A percentile compares a stretch with the other conserved stretches of the same genome.
Evolutionary conservation across 495 filamentous ascomycete genomes (phyloP).

Genomic region (Echria macrotheca): DNA sequence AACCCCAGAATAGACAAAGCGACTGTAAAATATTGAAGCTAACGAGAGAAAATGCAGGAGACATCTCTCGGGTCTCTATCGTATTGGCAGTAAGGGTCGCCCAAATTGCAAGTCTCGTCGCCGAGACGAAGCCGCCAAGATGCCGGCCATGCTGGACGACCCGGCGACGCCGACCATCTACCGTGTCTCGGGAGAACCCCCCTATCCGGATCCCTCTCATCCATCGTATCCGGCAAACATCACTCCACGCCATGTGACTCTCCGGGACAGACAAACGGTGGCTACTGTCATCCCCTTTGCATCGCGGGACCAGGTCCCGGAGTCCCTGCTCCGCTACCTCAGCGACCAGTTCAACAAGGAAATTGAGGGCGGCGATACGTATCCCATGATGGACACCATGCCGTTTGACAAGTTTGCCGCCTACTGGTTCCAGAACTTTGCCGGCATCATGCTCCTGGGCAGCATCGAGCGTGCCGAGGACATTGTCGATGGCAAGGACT

Average conservation of each 20-base stretch:
- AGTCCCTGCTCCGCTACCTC: slow-evolving; percentile 71
- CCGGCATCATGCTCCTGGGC: slow-evolving; percentile 86
- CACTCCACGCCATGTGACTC: slow-evolving; percentile 74
- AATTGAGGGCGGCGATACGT: slow-evolving; percentile 94
- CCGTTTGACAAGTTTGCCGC: slow-evolving; percentile 67
- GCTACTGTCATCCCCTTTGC: slow-evolving; percentile 88
- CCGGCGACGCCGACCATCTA: slow-evolving; percentile 56
- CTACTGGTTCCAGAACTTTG: slow-evolving; percentile 97
- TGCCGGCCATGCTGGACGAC: slow-evolving; percentile 84
- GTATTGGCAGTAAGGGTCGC: too few relatives aligned
- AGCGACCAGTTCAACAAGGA: slow-evolving; percentile 85
- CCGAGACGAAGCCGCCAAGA: slow-evolving; percentile 34
- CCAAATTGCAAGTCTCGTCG: too few relatives aligned
- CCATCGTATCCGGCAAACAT: slow-evolving; percentile 64
- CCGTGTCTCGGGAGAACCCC: slow-evolving; percentile 56
- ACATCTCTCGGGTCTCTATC: too few relatives aligned
- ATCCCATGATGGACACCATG: slow-evolving; percentile 83
- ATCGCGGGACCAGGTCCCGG: slow-evolving; percentile 66
- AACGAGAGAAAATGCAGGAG: too few relatives aligned
- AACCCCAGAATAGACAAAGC: too few relatives aligned
- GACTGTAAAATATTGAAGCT: too few relatives aligned
- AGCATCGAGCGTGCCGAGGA: slow-evolving; percentile 57
- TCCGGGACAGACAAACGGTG: slow-evolving; percentile 82
- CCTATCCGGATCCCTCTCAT: slow-evolving; percentile 57
- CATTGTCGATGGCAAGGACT: slow-evolving; percentile 65